Base-by-base conservation (phyloP, 306 rosid genomes). In the Gastrolobium bilobum region DNA sequence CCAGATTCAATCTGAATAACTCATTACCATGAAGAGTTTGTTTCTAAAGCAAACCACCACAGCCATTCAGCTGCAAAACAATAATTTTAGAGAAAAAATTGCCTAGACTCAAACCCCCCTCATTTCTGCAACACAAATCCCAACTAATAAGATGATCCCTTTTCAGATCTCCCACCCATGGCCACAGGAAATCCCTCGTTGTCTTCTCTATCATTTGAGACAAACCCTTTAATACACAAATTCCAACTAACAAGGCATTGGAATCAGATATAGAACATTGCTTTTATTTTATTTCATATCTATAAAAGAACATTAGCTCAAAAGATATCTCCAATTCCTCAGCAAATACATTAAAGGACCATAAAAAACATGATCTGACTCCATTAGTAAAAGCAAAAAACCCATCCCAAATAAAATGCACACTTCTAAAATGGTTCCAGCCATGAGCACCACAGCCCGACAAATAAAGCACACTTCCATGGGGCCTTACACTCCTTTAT, bases 161-260 rank as follows among this genome's bases (percentile, higher is more conserved):
- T 44, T 71, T 14, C 63, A 9, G 34, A 71, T 34, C 20, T 35
- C 37, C 38, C 39, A 11, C 35, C 63, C 15, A 26, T 34, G 35
- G 10, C 59, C 44, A 43, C 5, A 43, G 10, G n/a, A 33, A 68
- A 13, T 47, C 40, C 30, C 30, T 48, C n/a, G 33, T 47, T 48
- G 48, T 67, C 26, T 43, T 67, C 56, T 66, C 72, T 44, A 67
- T 47, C 59, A 68, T 38, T 13, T 14, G 8, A 67, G 51, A 46
- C 44, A 68, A 7, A 68, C 6, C 59, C 2, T 46, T 47, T 47
- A 29, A 6, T 46, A 68, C 29, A 68, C 20, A 46, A 13, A 13
- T 68, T 50, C 13, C 59, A 47, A 48, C 20, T 48, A 48, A 48
- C 44, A 68, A n/a, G 40, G 46, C 13, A 31, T 29, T 46, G 30